A percentile compares a stretch with the other conserved stretches of the same genome.
phyloP scores from a whole-genome alignment of 139 green algal genomes.

The Chlamydomonas schloesseri region DNA sequence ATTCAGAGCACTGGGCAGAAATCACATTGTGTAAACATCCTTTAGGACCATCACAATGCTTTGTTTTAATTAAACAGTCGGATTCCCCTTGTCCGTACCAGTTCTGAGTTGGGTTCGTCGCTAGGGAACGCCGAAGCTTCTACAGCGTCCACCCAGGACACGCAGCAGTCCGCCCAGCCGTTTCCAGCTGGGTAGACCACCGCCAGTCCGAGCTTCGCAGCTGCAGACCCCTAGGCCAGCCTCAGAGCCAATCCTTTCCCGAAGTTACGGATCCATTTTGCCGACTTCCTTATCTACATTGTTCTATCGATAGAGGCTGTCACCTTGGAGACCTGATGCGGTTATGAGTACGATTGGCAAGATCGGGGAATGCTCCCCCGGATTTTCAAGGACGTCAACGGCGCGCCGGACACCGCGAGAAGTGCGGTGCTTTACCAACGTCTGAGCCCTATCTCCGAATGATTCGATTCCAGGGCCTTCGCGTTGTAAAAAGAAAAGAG shows the following conservation, averaged over 20 bases:
- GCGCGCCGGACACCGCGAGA: too few relatives aligned
- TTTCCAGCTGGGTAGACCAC: constrained; percentile 79
- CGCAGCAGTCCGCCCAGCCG: too few relatives aligned
- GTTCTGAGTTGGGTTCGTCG: constrained; percentile 92
- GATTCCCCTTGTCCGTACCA: too few relatives aligned
- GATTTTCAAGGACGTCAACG: too few relatives aligned
- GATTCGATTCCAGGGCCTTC: too few relatives aligned
- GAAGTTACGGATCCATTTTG: constrained; percentile 97
- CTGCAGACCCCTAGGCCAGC: constrained; percentile 82
- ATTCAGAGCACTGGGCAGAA: too few relatives aligned
- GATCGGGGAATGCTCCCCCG: constrained; percentile 84
- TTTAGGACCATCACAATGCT: too few relatives aligned
- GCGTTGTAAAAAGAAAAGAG: too few relatives aligned
- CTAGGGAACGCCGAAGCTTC: constrained; percentile 78
- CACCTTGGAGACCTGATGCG: constrained; percentile 97
- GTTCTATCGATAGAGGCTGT: constrained; percentile 96
- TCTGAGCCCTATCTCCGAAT: too few relatives aligned
- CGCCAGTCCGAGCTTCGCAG: constrained; percentile 74
- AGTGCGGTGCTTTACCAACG: too few relatives aligned
- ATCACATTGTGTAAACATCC: too few relatives aligned
- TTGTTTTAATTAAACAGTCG: too few relatives aligned
- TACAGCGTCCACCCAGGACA: constrained; percentile 74
- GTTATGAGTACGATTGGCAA: constrained; percentile 94
- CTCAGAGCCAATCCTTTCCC: constrained; percentile 97
- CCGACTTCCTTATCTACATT: constrained; percentile 92